Base-by-base conservation (phyloP, 2,329 filamentous ascomycete species). In the Hypomyces rosellus region DNA sequence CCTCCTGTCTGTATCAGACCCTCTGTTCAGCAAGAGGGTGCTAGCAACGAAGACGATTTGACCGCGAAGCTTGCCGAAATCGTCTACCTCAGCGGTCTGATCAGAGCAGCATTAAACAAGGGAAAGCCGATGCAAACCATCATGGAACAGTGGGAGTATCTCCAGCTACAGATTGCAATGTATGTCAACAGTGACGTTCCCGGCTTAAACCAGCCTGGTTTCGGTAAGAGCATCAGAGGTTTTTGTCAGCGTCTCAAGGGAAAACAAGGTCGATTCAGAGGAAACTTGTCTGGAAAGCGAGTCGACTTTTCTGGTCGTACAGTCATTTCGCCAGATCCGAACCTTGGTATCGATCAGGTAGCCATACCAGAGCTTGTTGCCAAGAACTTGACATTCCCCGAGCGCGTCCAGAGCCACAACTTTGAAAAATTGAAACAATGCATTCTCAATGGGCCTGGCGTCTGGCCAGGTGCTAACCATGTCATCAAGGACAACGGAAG, bases 161-260 rank as follows among this genome's bases (percentile, higher is more conserved):
- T 99, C 54, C 92, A 97, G 63, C 78, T 96, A 8, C 91, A 97
- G 63, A 88, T 97, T 53, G 93, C 92, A 54, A 90, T 97, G 78
- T 97, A 99, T 66, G 92, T 99, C 67, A 97, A 99, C 72, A 96
- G 91, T 56, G 91, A 96, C 60, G 85, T 95, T 2, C 93, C 93
- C 0, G 92, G 92, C 25, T 78, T 99, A n/a, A 85, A 91, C 59
- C 89, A 95, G 61, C 85, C 85, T 12, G 88, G 89, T 8, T 86
- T 90, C 53, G 88, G 89, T 52, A 96, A 95, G 67, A 81, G 88
- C 1, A 95, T 93, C 61, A 82, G 93, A 60, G 93, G 93, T 15
- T 95, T 99, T 64, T 96, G 92, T 54, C 93, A 97, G 69, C 84
- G 93, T 14, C 70, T 99, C 44, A 99, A 99, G 71, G 93, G 93